A percentile compares a stretch with the other conserved stretches of the same genome.
Conservation (phyloP, 768 basidiomycete species). For the Mycena alexandri region DNA sequence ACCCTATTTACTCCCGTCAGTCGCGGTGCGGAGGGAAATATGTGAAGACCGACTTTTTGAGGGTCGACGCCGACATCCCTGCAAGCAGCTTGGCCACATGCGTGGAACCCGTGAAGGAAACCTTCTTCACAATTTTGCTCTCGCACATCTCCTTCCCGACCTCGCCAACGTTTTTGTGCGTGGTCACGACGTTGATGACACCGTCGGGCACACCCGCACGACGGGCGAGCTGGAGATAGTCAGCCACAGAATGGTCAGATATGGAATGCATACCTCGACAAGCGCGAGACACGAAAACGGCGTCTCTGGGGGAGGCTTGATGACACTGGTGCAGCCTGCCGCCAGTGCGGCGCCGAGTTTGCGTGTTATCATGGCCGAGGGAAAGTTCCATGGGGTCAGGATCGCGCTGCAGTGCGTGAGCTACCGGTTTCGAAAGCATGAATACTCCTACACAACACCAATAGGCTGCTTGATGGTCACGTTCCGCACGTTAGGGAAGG, state of each 20-base stretch:
- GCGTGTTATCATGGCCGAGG: conserved; percentile 94
- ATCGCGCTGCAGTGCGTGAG: conserved; percentile 66
- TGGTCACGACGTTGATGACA: conserved; percentile 95
- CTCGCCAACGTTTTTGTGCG: conserved; percentile 84
- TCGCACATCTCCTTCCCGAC: conserved; percentile 96
- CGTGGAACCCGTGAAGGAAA: conserved; percentile 93
- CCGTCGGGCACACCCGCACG: conserved; percentile 96
- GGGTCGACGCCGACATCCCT: conserved; percentile 76
- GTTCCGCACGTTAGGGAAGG: conserved; percentile 78
- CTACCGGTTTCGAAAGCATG: conserved; percentile 24
- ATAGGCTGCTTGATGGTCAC: conserved; percentile 94
- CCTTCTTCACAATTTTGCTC: conserved; percentile 86
- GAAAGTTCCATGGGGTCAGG: conserved; percentile 93
- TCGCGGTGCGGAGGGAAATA: neutral
- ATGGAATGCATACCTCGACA: conserved; percentile 74
- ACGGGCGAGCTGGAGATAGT: conserved; percentile 68
- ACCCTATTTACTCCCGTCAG: conserved; percentile 49
- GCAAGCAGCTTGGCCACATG: conserved; percentile 83
- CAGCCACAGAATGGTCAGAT: neutral
- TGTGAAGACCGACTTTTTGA: conserved; percentile 78
- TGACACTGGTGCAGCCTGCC: conserved; percentile 95
- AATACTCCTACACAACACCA: conserved; percentile 62
- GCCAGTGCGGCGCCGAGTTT: conserved; percentile 92
- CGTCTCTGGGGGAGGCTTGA: conserved; percentile 96
- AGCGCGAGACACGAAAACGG: conserved; percentile 94